Evolutionary conservation across 106 monocot species (phyloP), one percentile per base, ranked within the genome.

Genomic region (Dendrobium nobile): DNA sequence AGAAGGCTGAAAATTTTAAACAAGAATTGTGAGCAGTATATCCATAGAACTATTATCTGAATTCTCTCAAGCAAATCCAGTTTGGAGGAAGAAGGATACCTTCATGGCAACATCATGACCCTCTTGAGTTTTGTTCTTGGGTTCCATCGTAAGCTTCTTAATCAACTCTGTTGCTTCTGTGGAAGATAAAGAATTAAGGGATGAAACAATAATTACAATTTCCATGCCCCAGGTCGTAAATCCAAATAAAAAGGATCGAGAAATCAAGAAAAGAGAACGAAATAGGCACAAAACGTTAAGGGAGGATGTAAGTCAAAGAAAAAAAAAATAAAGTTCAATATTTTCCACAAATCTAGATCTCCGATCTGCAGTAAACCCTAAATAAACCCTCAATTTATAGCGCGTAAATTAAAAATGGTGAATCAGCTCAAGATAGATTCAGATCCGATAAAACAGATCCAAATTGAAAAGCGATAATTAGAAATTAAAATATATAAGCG

Each of bases 121-220:
- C 59, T 90, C 89, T n/a, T 86, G 80, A 9, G 68, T 77, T 75
- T 93, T 87, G 67, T 75, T 82, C 82, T 88, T 87, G 5, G 79
- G n/a, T 81, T 90, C 90, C 78, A 93, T 61, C 6, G 92, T 78
- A 40, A 93, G 42, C 43, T 90, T 90, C 54, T 88, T 84, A 74
- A 90, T 70, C 28, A 90, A 85, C 55, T 93, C 92, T 2, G 83
- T 80, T 59, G 90, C 84, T 82, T 90, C 88, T 90, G 80, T 41
- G 22, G 67, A n/a, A 85, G 37, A 76, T 2, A 16, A 28, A 47
- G 51, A 77, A 82, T 82, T 47, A 72, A 78, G 24, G 54, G 61
- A 40, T 33, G 80, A 51, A 24, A 16, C 22, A 28, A 68, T 68
- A 28, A 68, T 68, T 10, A 33, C 68, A 68, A 31, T 13, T 28